Conservation (phyloP, 129 eudicot species). For the Daucus carota region DH1_v3.0 NC_030383.2:59035001-59035500, state of each 20-base stretch:
- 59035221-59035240: constrained; percentile 40
- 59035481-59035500: too few relatives aligned
- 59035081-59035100: not conserved
- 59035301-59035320: constrained; percentile 16
- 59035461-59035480: too few relatives aligned
- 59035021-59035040: constrained; percentile 1
- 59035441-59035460: too few relatives aligned
- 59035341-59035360: too few relatives aligned
- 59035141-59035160: constrained; percentile 55
- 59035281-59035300: constrained; percentile 20
- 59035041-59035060: not conserved
- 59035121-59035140: constrained; percentile 41
- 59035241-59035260: constrained; percentile 33
- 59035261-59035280: constrained; percentile 18
- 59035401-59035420: too few relatives aligned
- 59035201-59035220: constrained; percentile 50
- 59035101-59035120: constrained; percentile 15
- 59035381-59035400: too few relatives aligned
- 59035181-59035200: constrained; percentile 64
- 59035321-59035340: constrained; percentile 19
- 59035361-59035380: too few relatives aligned
- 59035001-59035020: not conserved
- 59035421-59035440: too few relatives aligned
- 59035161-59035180: constrained; percentile 74
- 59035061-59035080: not conserved